phyloP scores from a whole-genome alignment of 805 yeast genomes.

The Brettanomyces sp. region DNA sequence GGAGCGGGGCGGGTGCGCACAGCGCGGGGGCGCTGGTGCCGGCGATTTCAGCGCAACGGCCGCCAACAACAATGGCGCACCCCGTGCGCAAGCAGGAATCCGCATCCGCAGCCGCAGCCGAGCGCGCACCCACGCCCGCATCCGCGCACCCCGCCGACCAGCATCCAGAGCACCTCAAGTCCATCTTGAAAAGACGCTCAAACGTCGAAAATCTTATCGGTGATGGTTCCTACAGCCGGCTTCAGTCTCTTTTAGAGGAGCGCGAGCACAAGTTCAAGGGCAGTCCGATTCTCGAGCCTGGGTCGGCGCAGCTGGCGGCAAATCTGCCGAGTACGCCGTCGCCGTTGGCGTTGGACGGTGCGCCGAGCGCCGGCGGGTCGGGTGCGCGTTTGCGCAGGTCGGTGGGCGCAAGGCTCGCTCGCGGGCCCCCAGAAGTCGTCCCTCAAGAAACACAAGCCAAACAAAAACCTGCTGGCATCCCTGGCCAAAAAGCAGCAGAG shows the following conservation, averaged over 20 bases:
- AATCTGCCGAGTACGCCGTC: background rate
- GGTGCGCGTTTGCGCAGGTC: background rate
- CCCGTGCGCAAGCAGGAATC: background rate
- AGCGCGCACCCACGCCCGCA: background rate
- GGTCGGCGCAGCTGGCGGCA: constrained; percentile 1
- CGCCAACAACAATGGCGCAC: too few species aligned
- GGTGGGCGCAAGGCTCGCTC: background rate
- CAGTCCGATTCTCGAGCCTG: constrained; percentile 25
- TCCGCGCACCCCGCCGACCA: background rate
- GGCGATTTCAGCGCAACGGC: background rate
- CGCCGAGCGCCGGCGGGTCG: too few species aligned
- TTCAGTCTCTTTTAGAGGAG: constrained; percentile 23
- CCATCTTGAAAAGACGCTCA: constrained; percentile 81
- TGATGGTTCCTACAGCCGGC: constrained; percentile 33
- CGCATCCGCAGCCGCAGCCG: background rate
- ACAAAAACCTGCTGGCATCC: background rate
- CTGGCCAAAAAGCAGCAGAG: constrained; percentile 34
- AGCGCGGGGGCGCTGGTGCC: too few species aligned
- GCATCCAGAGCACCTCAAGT: constrained; percentile 42
- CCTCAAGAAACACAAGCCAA: background rate
- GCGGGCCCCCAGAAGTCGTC: constrained; percentile 3
- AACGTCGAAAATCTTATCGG: constrained; percentile 73
- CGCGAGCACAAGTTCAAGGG: constrained; percentile 22
- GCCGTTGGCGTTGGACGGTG: background rate
- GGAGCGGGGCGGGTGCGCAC: background rate